Evolutionary conservation across 768 basidiomycete species (phyloP).

Genomic region (Lactarius vividus): DNA sequence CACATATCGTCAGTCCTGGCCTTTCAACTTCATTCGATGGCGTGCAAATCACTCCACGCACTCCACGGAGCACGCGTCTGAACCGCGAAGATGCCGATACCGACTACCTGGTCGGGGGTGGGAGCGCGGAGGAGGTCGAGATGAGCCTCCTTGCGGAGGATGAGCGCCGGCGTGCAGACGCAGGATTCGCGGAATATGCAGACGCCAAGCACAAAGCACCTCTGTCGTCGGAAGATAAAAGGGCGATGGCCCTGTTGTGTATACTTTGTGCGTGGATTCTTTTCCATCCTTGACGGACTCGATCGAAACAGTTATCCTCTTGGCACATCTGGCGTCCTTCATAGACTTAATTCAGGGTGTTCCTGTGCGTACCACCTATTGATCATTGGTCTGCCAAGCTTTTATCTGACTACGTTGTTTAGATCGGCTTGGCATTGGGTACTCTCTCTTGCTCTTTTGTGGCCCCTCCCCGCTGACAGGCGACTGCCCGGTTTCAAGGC

Average conservation of each 20-base stretch:
- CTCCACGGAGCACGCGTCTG: conserved; percentile 6
- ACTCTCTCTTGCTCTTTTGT: conserved; percentile 26
- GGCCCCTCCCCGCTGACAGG: background rate
- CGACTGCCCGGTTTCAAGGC: conserved; percentile 44
- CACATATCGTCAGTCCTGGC: background rate
- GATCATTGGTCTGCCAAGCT: conserved; percentile 22
- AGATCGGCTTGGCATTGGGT: conserved; percentile 91
- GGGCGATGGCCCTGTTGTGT: conserved; percentile 45
- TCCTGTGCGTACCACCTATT: conserved; percentile 56
- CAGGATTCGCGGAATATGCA: conserved; percentile 25
- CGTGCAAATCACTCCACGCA: conserved; percentile 24
- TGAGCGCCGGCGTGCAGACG: conserved; percentile 16
- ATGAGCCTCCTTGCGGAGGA: conserved; percentile 26
- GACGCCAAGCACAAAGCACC: conserved; percentile 10
- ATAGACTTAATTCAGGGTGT: conserved; percentile 70
- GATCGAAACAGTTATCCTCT: background rate
- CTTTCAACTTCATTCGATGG: conserved; percentile 14
- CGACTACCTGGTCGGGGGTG: background rate
- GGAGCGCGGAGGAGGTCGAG: conserved; percentile 28
- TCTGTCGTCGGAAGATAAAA: conserved; percentile 38
- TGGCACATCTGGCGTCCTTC: background rate
- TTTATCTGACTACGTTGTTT: conserved; percentile 11
- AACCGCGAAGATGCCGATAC: background rate
- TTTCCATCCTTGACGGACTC: background rate
- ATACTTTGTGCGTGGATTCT: conserved; percentile 42